Evolutionary conservation across 2,329 filamentous ascomycete genomes (phyloP).

Genomic region (Fusarium musae): DNA sequence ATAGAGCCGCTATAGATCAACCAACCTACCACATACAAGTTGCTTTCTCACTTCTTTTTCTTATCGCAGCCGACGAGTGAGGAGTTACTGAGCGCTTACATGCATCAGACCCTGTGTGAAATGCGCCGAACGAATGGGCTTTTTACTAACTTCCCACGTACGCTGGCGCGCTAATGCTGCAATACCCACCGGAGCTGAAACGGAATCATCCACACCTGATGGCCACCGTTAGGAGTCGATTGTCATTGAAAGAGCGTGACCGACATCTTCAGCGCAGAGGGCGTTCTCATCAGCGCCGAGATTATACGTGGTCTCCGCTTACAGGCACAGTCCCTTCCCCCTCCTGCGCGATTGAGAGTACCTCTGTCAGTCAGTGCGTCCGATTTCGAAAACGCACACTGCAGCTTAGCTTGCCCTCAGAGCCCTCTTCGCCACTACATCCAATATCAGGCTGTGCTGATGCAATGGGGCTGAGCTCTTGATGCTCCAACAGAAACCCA

Average conservation of each 20-base stretch:
- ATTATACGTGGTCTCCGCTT: neutral
- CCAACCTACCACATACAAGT: too few relatives aligned
- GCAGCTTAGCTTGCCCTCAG: neutral
- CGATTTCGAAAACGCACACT: neutral
- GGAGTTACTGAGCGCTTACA: neutral
- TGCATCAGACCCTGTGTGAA: neutral
- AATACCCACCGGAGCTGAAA: neutral
- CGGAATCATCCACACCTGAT: neutral
- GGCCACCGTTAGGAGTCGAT: neutral
- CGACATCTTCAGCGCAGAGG: neutral
- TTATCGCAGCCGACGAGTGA: too few relatives aligned
- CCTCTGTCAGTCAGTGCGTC: neutral
- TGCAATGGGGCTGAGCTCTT: neutral
- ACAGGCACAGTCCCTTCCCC: neutral
- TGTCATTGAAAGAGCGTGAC: neutral
- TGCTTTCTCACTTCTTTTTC: too few relatives aligned
- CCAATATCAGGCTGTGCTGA: neutral
- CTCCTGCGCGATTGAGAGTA: neutral
- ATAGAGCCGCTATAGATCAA: too few relatives aligned
- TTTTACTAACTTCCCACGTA: neutral
- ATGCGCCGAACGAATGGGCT: neutral
- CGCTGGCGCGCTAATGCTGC: neutral
- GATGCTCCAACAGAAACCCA: neutral
- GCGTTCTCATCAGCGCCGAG: neutral
- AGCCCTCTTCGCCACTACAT: accelerated